Conservation (phyloP, 208 protist genomes). For the Leishmania aethiopica region DNA sequence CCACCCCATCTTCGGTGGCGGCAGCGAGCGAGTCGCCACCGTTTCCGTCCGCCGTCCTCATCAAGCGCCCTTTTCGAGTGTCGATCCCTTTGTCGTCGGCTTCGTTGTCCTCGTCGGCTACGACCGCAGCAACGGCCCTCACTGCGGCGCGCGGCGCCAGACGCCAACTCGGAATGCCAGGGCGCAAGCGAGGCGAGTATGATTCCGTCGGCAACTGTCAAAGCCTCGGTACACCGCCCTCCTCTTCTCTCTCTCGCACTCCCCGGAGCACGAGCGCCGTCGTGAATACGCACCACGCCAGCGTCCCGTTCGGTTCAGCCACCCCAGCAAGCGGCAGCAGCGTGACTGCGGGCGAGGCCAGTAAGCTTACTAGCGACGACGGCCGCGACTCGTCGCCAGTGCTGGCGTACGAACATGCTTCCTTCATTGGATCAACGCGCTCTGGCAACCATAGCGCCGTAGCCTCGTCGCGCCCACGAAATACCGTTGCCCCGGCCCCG, state of each 20-base stretch:
- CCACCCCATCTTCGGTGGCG: background rate
- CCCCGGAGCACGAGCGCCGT: background rate
- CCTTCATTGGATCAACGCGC: background rate
- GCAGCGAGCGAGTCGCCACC: background rate
- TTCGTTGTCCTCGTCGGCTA: background rate
- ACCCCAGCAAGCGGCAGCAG: background rate
- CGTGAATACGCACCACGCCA: background rate
- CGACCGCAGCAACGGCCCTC: background rate
- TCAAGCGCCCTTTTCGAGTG: background rate
- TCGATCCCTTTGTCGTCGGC: background rate
- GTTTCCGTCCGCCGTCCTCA: background rate
- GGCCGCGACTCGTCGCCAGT: slow-evolving; percentile 11
- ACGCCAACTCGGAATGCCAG: background rate
- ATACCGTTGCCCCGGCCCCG: background rate
- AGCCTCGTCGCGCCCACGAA: background rate
- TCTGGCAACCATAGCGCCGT: slow-evolving; percentile 1
- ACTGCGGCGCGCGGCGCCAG: background rate
- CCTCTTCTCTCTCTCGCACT: background rate
- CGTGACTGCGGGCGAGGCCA: background rate
- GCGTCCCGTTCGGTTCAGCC: background rate
- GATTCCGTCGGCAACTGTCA: background rate
- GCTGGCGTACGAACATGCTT: slow-evolving; percentile 15
- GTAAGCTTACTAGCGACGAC: background rate
- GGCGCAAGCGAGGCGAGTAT: background rate
- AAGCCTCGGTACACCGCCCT: too few relatives aligned